Conservation (phyloP, 1,284 basidiomycete genomes). For the Acaromyces ingoldii region DNA sequence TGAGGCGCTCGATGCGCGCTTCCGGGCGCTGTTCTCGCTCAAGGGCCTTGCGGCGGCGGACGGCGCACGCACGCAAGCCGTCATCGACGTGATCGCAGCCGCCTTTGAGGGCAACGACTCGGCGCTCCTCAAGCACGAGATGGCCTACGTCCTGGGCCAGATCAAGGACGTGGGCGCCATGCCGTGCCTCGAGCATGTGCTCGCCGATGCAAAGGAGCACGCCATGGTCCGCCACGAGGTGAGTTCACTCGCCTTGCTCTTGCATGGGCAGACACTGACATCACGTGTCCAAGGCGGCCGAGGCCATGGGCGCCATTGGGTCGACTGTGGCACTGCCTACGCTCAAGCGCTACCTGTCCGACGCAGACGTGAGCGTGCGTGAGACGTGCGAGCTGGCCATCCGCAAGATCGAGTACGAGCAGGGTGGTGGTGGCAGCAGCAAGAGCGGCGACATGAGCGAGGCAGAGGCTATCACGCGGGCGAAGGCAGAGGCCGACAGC, state of each 20-base stretch:
- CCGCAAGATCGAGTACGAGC: constrained; percentile 89
- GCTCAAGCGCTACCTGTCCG: constrained; percentile 66
- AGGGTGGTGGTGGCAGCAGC: constrained; percentile 50
- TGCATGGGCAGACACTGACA: not conserved
- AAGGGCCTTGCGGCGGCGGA: constrained; percentile 64
- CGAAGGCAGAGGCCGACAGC: not conserved
- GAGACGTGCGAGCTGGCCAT: constrained; percentile 98
- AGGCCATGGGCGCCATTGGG: constrained; percentile 94
- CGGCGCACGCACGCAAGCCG: constrained; percentile 47
- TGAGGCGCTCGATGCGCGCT: constrained; percentile 78
- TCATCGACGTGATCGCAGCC: constrained; percentile 77
- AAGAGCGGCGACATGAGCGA: constrained; percentile 14
- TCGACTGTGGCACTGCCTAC: constrained; percentile 64
- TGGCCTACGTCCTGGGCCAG: constrained; percentile 95
- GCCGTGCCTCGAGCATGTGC: constrained; percentile 70
- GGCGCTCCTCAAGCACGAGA: constrained; percentile 89
- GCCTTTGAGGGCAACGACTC: constrained; percentile 76
- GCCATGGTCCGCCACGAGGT: constrained; percentile 98
- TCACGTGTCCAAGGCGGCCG: constrained; percentile 67
- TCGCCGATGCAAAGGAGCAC: constrained; percentile 70
- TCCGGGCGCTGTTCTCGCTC: constrained; percentile 86
- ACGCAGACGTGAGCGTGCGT: constrained; percentile 73
- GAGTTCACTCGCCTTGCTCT: constrained; percentile 26
- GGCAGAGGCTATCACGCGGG: not conserved
- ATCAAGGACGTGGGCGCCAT: constrained; percentile 72